These are phyloP conservation scores for Sugiyamaella americana DNA, from an alignment of 805 yeast species.

Conservation along the genomic window DNA sequence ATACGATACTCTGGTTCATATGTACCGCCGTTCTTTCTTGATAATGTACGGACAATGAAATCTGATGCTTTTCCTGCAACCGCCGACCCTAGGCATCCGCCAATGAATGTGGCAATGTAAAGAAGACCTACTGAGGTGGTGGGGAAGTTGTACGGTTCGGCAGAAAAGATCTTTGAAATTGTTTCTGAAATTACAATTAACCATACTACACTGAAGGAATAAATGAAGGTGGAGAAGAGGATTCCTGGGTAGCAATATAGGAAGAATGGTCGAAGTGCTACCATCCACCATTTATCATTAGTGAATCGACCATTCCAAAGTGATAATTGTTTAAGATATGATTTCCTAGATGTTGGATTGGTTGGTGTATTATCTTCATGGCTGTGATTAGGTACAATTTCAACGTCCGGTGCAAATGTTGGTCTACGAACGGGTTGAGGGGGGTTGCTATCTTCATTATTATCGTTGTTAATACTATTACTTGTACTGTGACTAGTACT, in stretches of 20 bases:
- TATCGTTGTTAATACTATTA: background rate
- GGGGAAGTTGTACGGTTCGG: constrained; percentile 41
- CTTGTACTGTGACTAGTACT: too few species aligned
- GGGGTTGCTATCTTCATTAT: background rate
- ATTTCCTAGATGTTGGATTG: constrained; percentile 14
- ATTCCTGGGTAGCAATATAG: constrained; percentile 46
- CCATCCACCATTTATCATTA: constrained; percentile 48
- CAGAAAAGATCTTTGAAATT: constrained; percentile 43
- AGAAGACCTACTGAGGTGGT: constrained; percentile 46
- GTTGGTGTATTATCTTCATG: constrained; percentile 1
- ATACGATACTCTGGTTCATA: constrained; percentile 61
- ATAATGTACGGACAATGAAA: constrained; percentile 40
- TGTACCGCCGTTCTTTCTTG: constrained; percentile 44
- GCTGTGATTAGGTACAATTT: constrained; percentile 2
- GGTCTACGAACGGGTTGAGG: constrained; percentile 1
- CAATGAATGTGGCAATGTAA: constrained; percentile 50
- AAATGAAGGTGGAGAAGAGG: constrained; percentile 45
- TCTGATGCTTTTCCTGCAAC: constrained; percentile 49
- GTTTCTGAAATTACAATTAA: constrained; percentile 55
- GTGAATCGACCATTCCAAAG: constrained; percentile 47
- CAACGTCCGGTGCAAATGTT: constrained; percentile 2
- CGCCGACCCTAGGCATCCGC: constrained; percentile 52
- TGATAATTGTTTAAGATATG: constrained; percentile 34
- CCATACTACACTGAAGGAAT: constrained; percentile 58
- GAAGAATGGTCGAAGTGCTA: constrained; percentile 49